phyloP scores from a whole-genome alignment of 1,139 yeast species.

The Yamadazyma siamensis region DNA sequence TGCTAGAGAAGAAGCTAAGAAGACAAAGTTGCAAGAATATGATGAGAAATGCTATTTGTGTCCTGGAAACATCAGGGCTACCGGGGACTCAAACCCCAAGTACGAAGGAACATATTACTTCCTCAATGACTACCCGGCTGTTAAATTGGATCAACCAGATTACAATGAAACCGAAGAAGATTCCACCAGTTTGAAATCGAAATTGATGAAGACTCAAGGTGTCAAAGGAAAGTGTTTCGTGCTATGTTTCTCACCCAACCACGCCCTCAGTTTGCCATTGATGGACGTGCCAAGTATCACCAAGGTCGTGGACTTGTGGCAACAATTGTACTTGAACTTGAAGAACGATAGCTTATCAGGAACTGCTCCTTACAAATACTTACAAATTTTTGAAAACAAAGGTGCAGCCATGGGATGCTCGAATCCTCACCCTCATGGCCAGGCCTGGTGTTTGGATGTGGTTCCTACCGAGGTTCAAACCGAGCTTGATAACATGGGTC shows the following conservation, averaged over 20 bases:
- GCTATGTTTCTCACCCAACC: constrained; percentile 73
- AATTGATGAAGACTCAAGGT: constrained; percentile 54
- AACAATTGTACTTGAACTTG: constrained; percentile 43
- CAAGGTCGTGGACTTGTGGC: constrained; percentile 60
- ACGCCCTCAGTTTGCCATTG: constrained; percentile 62
- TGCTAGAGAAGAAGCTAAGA: constrained; percentile 53
- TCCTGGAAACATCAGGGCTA: constrained; percentile 68
- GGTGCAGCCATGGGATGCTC: constrained; percentile 84
- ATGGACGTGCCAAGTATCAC: constrained; percentile 47
- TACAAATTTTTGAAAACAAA: constrained; percentile 76
- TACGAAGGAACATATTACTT: constrained; percentile 59
- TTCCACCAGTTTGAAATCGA: constrained; percentile 27
- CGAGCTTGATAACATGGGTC: constrained; percentile 51
- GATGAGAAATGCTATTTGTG: constrained; percentile 72
- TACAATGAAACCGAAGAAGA: constrained; percentile 19
- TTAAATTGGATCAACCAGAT: constrained; percentile 54
- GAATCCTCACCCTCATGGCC: constrained; percentile 79
- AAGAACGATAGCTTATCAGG: constrained; percentile 33
- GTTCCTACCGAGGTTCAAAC: constrained; percentile 68
- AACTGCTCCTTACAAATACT: constrained; percentile 50
- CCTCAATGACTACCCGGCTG: constrained; percentile 71
- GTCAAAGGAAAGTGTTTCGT: constrained; percentile 71
- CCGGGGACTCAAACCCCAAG: constrained; percentile 60
- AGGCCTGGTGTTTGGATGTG: constrained; percentile 71
- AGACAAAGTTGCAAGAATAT: constrained; percentile 46